A percentile compares a stretch with the other conserved stretches of the same genome.
Conservation (phyloP, 1,139 yeast species). For the Yamadazyma mexicana region DNA sequence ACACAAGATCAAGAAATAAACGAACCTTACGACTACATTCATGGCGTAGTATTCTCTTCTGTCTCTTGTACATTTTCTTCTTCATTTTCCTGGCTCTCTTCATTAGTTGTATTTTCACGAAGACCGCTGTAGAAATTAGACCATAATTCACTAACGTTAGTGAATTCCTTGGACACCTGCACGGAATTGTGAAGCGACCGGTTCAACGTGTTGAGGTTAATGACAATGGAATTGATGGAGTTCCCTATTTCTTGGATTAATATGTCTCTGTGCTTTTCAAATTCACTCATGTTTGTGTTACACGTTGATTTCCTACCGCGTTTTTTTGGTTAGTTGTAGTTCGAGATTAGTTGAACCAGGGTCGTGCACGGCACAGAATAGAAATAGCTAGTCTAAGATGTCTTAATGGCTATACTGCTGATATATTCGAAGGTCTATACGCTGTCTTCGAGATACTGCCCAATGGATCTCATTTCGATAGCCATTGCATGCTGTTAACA, state of each 20-base stretch:
- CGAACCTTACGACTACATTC: neutral
- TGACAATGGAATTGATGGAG: slow-evolving; percentile 41
- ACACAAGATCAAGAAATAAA: slow-evolving; percentile 20
- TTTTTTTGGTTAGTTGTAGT: neutral
- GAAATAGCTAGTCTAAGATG: too few relatives aligned
- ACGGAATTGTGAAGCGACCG: slow-evolving; percentile 42
- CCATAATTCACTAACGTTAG: slow-evolving; percentile 47
- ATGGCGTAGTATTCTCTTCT: neutral
- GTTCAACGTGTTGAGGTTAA: slow-evolving; percentile 42
- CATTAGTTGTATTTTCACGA: slow-evolving; percentile 15
- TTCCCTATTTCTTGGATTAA: slow-evolving; percentile 44
- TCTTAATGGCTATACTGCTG: too few relatives aligned
- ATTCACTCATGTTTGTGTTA: slow-evolving; percentile 19
- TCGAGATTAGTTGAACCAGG: neutral
- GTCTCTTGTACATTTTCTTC: slow-evolving; percentile 4
- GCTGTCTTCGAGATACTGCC: too few relatives aligned
- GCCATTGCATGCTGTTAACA: too few relatives aligned
- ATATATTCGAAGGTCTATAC: too few relatives aligned
- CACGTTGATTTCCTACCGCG: neutral
- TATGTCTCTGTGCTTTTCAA: slow-evolving; percentile 45
- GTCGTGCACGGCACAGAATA: too few relatives aligned
- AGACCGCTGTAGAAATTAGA: slow-evolving; percentile 41
- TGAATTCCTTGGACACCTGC: slow-evolving; percentile 48
- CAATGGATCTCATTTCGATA: too few relatives aligned
- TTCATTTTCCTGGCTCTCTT: slow-evolving; percentile 3